Base-by-base conservation (phyloP, 306 rosid genomes). In the Prunus campanulata region DNA sequence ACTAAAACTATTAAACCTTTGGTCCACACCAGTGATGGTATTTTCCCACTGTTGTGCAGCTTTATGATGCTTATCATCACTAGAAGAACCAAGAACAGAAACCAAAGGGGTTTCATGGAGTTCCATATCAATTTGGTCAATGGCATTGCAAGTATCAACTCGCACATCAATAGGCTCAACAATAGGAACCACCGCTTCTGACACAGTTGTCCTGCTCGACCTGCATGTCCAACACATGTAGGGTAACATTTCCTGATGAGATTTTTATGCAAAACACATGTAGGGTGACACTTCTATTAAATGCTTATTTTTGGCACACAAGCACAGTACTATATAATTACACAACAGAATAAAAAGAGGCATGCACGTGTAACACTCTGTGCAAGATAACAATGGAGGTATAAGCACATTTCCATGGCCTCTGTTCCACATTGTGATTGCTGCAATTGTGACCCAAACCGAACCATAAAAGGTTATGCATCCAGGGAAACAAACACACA, bases 41-140 rank as follows among this genome's bases (percentile, higher is more conserved):
- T 92, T 92, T 89, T 95, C 97, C 98, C 97, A 95, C 88, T 90
- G 91, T 63, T 81, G 93, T 74, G 96, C 93, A 63, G 96, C 98
- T 86, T 88, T 94, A 63, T 68, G 91, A 79, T 89, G 90, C 76
- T 60, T 90, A 29, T 87, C 89, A 20, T 84, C 93, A 68, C 56
- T 62, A 19, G 87, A 79, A 32, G 80, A 81, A 48, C 85, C 74
- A 83, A 83, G 86, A 56, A 74, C 54, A 88, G 79, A 81, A 55
- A 7, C 46, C 74, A 76, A 15, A 70, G 88, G 90, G 44, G 71
- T 70, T 75, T 80, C 91, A 71, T 78, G 87, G 30, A 79, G 80
- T 71, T 82, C 86, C 47, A 84, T 32, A 70, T 81, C 93, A 76
- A 78, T 57, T 70, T 76, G 86, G 56, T 82, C 85, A 14, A 49